These are phyloP conservation scores for Cicer judaicum DNA, from an alignment of 306 rosid species.

Conservation along the genomic window DNA sequence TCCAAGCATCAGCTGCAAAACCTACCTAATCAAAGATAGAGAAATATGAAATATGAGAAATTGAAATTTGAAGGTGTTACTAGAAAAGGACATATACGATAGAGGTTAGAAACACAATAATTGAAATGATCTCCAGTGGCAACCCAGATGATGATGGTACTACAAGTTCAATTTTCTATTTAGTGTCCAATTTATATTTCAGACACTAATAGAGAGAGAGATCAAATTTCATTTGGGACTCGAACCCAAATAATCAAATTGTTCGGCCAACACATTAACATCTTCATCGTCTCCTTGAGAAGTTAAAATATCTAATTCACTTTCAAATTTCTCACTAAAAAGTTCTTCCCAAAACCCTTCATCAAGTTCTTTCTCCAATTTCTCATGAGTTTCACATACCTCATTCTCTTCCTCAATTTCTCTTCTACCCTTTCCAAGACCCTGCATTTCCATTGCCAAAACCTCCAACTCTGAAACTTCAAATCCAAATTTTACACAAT, in stretches of 20 bases:
- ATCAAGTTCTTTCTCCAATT: constrained; percentile 72
- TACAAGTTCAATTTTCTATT: not conserved
- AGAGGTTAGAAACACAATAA: constrained; percentile 63
- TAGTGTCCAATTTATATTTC: not conserved
- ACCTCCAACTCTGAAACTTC: constrained; percentile 80
- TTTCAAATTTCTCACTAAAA: constrained; percentile 58
- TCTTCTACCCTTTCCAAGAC: constrained; percentile 58
- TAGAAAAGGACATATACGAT: constrained; percentile 44
- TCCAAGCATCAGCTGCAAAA: constrained; percentile 68
- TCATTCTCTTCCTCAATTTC: constrained; percentile 55
- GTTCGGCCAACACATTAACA: constrained; percentile 61
- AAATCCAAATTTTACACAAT: constrained; percentile 48
- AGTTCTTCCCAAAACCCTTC: constrained; percentile 68
- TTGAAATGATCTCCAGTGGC: constrained; percentile 43
- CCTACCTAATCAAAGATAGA: constrained; percentile 73
- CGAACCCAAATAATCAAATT: constrained; percentile 67
- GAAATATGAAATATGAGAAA: constrained; percentile 54
- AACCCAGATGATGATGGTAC: not conserved
- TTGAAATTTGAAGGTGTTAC: constrained; percentile 39
- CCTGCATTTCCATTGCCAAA: constrained; percentile 91
- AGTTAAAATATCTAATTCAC: constrained; percentile 48
- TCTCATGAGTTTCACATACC: constrained; percentile 47
- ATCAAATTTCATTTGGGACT: constrained; percentile 48
- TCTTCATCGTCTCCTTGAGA: constrained; percentile 58
- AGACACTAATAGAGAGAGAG: not conserved